phyloP scores from a whole-genome alignment of 2,329 filamentous ascomycete genomes.

The Chaetomiaceae sp. region DNA sequence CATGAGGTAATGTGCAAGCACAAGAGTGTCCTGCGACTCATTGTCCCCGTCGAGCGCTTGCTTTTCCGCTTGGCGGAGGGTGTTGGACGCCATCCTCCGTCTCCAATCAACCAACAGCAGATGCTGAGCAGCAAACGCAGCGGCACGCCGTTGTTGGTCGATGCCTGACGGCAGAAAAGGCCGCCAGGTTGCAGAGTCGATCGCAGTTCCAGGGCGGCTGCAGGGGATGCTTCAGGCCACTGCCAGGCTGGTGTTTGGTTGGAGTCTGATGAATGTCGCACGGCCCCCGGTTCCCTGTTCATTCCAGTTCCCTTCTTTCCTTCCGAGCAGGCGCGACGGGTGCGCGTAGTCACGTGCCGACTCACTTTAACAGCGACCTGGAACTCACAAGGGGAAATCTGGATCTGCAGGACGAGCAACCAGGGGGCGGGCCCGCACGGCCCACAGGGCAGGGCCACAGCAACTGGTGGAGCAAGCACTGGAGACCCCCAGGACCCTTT shows the following conservation, averaged over 20 bases:
- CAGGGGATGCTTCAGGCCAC: too few relatives aligned
- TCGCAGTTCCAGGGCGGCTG: too few relatives aligned
- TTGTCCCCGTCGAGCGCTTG: slow-evolving; percentile 29
- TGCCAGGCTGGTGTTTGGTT: too few relatives aligned
- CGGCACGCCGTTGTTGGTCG: too few relatives aligned
- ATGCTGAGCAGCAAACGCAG: neutral
- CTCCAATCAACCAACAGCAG: neutral
- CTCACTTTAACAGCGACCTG: neutral
- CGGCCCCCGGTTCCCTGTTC: neutral
- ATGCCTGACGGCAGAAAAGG: slow-evolving; percentile 8
- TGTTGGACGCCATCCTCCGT: slow-evolving; percentile 17
- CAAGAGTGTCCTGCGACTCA: slow-evolving; percentile 43
- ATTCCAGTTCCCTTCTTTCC: neutral
- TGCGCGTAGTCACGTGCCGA: slow-evolving; percentile 16
- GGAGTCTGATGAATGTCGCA: neutral
- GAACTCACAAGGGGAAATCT: too few relatives aligned
- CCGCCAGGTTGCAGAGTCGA: neutral
- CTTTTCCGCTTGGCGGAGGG: slow-evolving; percentile 28
- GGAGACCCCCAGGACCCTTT: too few relatives aligned
- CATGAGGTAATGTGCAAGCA: slow-evolving; percentile 36
- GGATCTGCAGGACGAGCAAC: neutral
- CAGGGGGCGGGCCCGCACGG: neutral
- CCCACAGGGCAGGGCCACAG: neutral
- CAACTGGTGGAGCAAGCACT: too few relatives aligned
- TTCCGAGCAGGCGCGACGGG: slow-evolving; percentile 6